phyloP scores from a whole-genome alignment of 208 protist genomes.

The Acanthamoeba sp. region DNA sequence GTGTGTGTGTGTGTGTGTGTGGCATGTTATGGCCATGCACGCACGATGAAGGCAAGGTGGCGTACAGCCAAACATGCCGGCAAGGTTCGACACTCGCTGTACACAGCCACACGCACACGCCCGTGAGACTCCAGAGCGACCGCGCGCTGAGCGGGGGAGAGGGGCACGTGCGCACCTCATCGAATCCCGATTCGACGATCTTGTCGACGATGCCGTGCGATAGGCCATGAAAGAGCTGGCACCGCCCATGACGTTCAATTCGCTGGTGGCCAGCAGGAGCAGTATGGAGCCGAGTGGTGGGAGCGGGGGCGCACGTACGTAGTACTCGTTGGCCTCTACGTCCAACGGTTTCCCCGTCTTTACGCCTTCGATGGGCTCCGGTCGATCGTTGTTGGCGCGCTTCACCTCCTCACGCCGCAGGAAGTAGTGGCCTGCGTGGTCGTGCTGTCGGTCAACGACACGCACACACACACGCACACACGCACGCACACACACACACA shows the following conservation, averaged over 20 bases:
- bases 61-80: constrained; percentile 16
- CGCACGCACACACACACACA: no score
- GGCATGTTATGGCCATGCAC: no score
- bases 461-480: no score
- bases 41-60: no score
- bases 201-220: constrained; percentile 25
- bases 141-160: no score
- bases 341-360: background rate
- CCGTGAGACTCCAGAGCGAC: no score
- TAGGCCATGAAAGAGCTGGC: constrained; percentile 30
- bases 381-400: background rate
- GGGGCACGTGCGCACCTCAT: no score
- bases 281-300: background rate
- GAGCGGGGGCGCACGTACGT: background rate
- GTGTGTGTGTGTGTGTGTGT: no score
- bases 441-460: no score
- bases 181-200: constrained; percentile 12
- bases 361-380: constrained; percentile 13
- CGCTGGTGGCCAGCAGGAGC: background rate
- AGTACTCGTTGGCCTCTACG: constrained; percentile 1
- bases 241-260: background rate
- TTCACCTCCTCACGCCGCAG: constrained; percentile 16
- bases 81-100: constrained; percentile 23
- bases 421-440: constrained; percentile 47
- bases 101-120: background rate